Evolutionary conservation across 345 rosid species (phyloP).

Genomic region (Hirschfeldia incana): DNA sequence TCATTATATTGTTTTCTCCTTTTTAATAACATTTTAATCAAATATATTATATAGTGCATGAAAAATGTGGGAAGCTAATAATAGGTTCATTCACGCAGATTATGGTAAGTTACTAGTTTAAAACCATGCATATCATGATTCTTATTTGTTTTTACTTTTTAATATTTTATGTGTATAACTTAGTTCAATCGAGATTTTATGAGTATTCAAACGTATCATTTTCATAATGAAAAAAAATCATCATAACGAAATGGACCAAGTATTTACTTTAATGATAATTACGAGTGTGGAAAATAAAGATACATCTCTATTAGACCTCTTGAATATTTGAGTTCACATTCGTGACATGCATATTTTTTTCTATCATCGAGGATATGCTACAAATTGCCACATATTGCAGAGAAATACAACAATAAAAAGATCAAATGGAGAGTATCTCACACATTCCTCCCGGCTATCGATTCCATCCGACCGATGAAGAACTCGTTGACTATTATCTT

Average conservation of each 20-base stretch:
- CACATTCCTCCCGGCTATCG: conserved; percentile 77
- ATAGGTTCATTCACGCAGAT: conserved; percentile 8
- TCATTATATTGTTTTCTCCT: neutral
- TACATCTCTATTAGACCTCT: neutral
- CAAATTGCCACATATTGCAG: conserved; percentile 26
- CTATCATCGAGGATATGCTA: neutral
- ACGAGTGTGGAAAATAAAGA: conserved; percentile 9
- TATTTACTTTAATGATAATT: conserved; percentile 17
- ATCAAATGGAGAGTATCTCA: conserved; percentile 52
- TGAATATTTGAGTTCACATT: conserved; percentile 18
- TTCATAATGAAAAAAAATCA: neutral
- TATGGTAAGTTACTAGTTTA: conserved; percentile 21
- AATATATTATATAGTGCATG: neutral
- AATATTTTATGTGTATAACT: conserved; percentile 2
- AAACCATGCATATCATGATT: conserved; percentile 23
- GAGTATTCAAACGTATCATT: neutral
- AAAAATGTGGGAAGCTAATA: conserved; percentile 11
- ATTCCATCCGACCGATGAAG: conserved; percentile 83
- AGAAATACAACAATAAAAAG: neutral
- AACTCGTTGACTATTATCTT: conserved; percentile 77
- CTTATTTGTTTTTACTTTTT: neutral
- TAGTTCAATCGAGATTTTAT: conserved; percentile 12
- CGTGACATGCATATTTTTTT: conserved; percentile 1
- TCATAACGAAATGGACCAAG: conserved; percentile 6
- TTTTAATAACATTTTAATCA: neutral